Percentiles rank a stretch among this genome's conserved stretches.
Conservation (phyloP, 2,329 filamentous ascomycete species). For the Fusarium sp. region DNA sequence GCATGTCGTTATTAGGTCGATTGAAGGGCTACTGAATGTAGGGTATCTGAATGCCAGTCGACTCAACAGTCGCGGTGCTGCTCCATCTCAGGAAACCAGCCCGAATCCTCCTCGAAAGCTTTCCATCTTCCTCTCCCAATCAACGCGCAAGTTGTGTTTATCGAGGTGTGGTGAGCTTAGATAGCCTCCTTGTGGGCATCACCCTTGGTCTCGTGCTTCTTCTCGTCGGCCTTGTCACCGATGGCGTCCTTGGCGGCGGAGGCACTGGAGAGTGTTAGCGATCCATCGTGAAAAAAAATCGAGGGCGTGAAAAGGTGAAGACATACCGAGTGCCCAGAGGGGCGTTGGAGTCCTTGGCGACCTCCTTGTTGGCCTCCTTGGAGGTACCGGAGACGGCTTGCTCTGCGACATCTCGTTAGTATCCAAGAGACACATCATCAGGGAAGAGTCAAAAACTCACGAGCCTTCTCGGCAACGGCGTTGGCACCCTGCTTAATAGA, state of each 20-base stretch:
- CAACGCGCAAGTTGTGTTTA: background rate
- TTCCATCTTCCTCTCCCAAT: conserved; percentile 15
- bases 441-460: no score
- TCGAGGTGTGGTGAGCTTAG: conserved; percentile 46
- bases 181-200: conserved; percentile 60
- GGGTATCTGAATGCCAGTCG: conserved; percentile 45
- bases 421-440: no score
- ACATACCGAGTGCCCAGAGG: conserved; percentile 67
- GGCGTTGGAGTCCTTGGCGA: conserved; percentile 74
- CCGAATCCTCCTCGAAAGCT: conserved; percentile 18
- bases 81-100: conserved; percentile 7
- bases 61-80: conserved; percentile 24
- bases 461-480: conserved; percentile 75
- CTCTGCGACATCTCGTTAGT: no score
- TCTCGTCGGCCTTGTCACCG: conserved; percentile 63
- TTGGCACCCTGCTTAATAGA: conserved; percentile 74
- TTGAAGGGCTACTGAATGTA: conserved; percentile 40
- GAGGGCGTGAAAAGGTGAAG: background rate
- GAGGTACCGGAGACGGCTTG: conserved; percentile 67
- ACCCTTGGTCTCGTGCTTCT: conserved; percentile 57
- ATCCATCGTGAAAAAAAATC: rapidly evolving
- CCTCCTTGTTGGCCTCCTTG: conserved; percentile 80
- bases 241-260: conserved; percentile 66
- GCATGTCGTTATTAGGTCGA: conserved; percentile 28
- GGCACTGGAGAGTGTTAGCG: conserved; percentile 53